Base-by-base conservation (phyloP, 768 basidiomycete genomes). In the Pholiota microspora region DNA sequence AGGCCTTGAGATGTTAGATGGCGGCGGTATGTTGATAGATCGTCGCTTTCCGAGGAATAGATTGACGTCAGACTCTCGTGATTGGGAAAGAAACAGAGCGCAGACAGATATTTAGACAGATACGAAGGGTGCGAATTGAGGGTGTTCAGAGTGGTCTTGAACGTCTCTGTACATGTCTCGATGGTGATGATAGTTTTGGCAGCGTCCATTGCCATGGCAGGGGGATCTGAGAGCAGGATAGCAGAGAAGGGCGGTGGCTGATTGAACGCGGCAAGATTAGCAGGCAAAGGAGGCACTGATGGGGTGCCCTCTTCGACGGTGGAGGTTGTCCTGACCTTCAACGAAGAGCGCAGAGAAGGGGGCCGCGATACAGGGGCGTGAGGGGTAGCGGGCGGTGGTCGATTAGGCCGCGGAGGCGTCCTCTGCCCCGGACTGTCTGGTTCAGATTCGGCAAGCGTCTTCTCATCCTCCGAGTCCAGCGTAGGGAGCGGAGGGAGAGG, bases 91-190 rank as follows among this genome's bases (percentile, higher is more conserved):
- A 27, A 64, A 53, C 80, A 67, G 21, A 86, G 61, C 12, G 78
- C 73, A 0, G 64, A 66, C n/a, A 88, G 58, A 62, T 83, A 86
- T n/a, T 63, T 72, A 0, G 87, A 77, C 12, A 92, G 77, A 57
- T 81, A 72, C 0, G 90, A 92, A 0, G 85, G 80, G 3, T 86
- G 82, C 10, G 89, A 89, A 2, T 73, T 76, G 44, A 93, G 67
- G 3, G 91, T 89, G 16, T 74, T 73, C 49, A 90, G 67, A 0
- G 86, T 87, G 3, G 89, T 89, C 54, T 80, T 79, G 63, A 82
- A 78, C 0, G 84, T 83, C 27, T 73, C 63, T 0, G 88, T 88
- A 59, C 82, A 84, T 13, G 91, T 91, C 69, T 93, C 90, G 44
- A 93, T 60, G 2, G 83, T 82, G 46, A 93, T 77, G 47, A 92